A percentile compares a stretch with the other conserved stretches of the same genome.
Evolutionary conservation across 2,329 filamentous ascomycete species (phyloP).

Genomic region (Fusarium verticillioides): DNA sequence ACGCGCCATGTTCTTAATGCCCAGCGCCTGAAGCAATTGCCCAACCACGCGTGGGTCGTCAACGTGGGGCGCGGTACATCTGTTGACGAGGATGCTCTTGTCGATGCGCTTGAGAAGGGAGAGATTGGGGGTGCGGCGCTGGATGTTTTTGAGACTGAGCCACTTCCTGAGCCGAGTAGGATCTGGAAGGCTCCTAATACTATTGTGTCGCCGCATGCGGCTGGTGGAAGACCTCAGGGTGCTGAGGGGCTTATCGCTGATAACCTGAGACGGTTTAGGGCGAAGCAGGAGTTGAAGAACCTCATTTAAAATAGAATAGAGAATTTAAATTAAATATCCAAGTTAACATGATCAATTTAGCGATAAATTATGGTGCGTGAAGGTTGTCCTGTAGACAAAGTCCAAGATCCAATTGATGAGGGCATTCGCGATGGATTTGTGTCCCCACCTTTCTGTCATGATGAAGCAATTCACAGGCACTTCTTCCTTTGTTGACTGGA

Average conservation of each 20-base stretch:
- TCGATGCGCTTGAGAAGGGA: slow-evolving; percentile 55
- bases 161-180: slow-evolving; percentile 54
- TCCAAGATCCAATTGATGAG: not conserved
- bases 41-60: slow-evolving; percentile 67
- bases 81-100: slow-evolving; percentile 61
- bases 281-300: slow-evolving; percentile 70
- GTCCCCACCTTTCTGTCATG: not conserved
- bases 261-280: slow-evolving; percentile 69
- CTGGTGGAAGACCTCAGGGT: slow-evolving; percentile 69
- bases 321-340: not conserved
- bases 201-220: slow-evolving; percentile 67
- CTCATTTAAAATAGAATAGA: slow-evolving; percentile 32
- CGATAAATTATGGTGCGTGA: too few relatives aligned
- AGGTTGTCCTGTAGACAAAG: too few relatives aligned
- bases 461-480: accelerated
- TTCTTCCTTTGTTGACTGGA: accelerated
- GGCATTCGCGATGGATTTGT: accelerated
- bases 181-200: slow-evolving; percentile 64
- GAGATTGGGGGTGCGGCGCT: slow-evolving; percentile 61
- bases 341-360: too few relatives aligned
- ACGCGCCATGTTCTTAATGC: slow-evolving; percentile 66
- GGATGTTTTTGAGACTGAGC: slow-evolving; percentile 61
- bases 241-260: slow-evolving; percentile 68
- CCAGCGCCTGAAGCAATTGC: slow-evolving; percentile 63
- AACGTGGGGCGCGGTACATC: slow-evolving; percentile 63